phyloP scores from a whole-genome alignment of 1,284 basidiomycete species.

The Moniliophthora roreri region DNA sequence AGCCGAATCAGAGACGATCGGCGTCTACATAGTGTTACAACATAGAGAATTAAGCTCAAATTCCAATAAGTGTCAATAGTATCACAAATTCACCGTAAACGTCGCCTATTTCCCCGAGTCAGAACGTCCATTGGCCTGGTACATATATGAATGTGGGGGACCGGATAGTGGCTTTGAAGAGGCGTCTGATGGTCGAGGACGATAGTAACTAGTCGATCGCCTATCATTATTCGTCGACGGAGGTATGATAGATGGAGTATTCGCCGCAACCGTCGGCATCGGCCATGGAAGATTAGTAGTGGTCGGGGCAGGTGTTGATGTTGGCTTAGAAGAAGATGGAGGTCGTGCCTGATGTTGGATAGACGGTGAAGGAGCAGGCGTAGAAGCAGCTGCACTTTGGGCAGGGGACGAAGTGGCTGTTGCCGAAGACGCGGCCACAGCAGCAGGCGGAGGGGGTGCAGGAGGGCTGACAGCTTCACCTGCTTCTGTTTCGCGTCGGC shows the following conservation, averaged over 20 bases:
- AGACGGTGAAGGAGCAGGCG: slow-evolving; percentile 18
- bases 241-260: slow-evolving; percentile 35
- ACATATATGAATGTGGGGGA: slow-evolving; percentile 10
- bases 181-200: slow-evolving; percentile 15
- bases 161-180: slow-evolving; percentile 7
- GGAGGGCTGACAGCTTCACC: slow-evolving; percentile 22
- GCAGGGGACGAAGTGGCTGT: slow-evolving; percentile 16
- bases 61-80: no score
- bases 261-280: slow-evolving; percentile 41
- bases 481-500: slow-evolving; percentile 40
- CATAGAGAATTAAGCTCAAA: no score
- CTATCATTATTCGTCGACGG: slow-evolving; percentile 17
- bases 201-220: slow-evolving; percentile 17
- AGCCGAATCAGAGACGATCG: no score
- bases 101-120: background rate
- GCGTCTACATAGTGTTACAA: no score
- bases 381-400: slow-evolving; percentile 13
- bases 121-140: slow-evolving; percentile 12
- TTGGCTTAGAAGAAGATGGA: slow-evolving; percentile 1
- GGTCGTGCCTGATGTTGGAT: slow-evolving; percentile 15
- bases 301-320: slow-evolving; percentile 8
- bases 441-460: slow-evolving; percentile 20
- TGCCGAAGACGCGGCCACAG: slow-evolving; percentile 8
- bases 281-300: slow-evolving; percentile 41
- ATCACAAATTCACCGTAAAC: background rate